Evolutionary conservation across 768 basidiomycete genomes (phyloP).

Genomic region (Nevesoporus exiguus): DNA sequence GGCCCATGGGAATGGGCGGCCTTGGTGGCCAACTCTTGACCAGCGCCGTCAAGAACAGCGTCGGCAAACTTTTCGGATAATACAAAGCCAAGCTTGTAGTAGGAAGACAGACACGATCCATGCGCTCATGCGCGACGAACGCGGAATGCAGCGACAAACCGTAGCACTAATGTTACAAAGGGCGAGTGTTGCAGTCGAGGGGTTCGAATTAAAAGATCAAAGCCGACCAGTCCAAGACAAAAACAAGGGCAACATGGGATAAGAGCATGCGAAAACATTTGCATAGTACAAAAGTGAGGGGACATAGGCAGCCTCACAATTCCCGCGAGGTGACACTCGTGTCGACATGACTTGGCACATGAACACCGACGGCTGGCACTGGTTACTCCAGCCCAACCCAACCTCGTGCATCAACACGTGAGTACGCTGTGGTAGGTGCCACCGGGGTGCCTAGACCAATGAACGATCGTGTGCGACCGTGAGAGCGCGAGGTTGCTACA

Average conservation of each 20-base stretch:
- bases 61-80: slow-evolving; percentile 72
- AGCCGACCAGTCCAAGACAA: slow-evolving; percentile 21
- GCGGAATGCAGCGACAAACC: slow-evolving; percentile 11
- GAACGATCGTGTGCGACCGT: slow-evolving; percentile 69
- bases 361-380: slow-evolving; percentile 9
- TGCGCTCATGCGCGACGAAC: slow-evolving; percentile 5
- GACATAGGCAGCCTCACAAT: slow-evolving; percentile 11
- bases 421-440: slow-evolving; percentile 78
- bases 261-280: slow-evolving; percentile 21
- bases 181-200: slow-evolving; percentile 25
- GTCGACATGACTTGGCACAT: slow-evolving; percentile 8
- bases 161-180: slow-evolving; percentile 31
- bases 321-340: slow-evolving; percentile 9
- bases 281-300: slow-evolving; percentile 17
- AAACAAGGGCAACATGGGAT: slow-evolving; percentile 24
- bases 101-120: slow-evolving; percentile 10
- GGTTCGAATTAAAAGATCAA: slow-evolving; percentile 9
- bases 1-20: slow-evolving; percentile 74
- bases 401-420: slow-evolving; percentile 81
- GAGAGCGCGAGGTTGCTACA: slow-evolving; percentile 61
- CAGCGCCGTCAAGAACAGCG: slow-evolving; percentile 76
- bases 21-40: slow-evolving; percentile 82
- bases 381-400: slow-evolving; percentile 55
- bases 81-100: neutral
- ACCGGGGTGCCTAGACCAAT: slow-evolving; percentile 66